Base-by-base conservation (phyloP, 768 basidiomycete genomes). In the Cyclocybe cylindracea region DNA sequence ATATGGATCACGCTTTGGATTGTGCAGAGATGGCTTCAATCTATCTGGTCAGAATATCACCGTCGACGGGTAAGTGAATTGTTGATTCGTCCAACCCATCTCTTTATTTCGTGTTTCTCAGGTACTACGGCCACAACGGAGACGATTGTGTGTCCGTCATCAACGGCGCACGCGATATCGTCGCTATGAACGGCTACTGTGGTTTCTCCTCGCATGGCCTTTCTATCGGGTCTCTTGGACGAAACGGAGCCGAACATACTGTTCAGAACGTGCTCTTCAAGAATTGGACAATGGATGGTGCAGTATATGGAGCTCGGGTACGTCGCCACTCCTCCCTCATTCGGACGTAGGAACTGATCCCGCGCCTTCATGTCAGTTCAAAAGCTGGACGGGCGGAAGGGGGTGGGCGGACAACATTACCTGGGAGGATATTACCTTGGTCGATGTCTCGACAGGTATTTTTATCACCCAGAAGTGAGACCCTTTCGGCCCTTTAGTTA, bases 61-160 rank as follows among this genome's bases (percentile, higher is more conserved):
- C 31, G 59, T 76, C 7, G 74, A 76, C 44, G 72, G 74, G 62
- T 68, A 50, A 10, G 55, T 54, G 51, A 41, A 7, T n/a, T 39
- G 9, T 0, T 18, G 4, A 11, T 33, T 31, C 24, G 5, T 24
- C 24, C 24, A 24, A 24, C 3, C 24, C 24, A 7, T 18, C 34
- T 16, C 19, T n/a, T 19, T 14, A 39, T n/a, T 41, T 11, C 10
- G 46, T 34, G 38, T 43, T 32, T 14, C 29, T 37, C 38, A 69
- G 70, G 1, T 74, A 73, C 50, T 73, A 70, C 33, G 74, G 76
- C 39, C 69, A 74, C 49, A 78, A 78, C 49, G 78, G 78, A 14
- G 78, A 78, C 54, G 77, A 79, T 55, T 77, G 76, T 46, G 67
- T 80, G 19, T 76, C 78, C 1, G 71, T 80, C 18, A 72, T 78